These are phyloP conservation scores for Rhodosporidiobolus sp. DNA, from an alignment of 768 basidiomycete species.

Conservation along the genomic window DNA sequence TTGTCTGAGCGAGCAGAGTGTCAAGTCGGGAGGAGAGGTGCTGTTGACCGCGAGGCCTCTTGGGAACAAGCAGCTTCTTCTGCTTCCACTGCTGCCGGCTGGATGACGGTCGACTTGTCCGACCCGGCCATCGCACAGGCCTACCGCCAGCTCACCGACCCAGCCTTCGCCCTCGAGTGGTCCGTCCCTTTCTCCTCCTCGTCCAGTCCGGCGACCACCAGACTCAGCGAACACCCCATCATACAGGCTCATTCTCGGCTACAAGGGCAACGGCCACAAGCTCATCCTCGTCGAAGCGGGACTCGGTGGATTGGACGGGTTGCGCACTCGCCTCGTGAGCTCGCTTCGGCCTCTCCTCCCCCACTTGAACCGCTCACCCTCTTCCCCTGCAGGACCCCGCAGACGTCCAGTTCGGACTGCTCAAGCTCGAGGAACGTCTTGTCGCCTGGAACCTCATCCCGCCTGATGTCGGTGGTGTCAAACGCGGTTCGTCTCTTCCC, in stretches of 20 bases:
- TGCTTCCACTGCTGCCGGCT: no score
- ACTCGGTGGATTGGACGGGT: not conserved
- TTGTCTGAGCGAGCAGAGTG: not conserved
- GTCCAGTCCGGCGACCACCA: not conserved
- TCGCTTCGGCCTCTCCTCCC: not conserved
- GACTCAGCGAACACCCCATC: not conserved
- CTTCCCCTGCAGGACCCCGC: not conserved
- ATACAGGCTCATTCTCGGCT: constrained; percentile 15
- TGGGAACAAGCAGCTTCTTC: no score
- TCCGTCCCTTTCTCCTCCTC: not conserved
- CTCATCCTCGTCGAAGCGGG: not conserved
- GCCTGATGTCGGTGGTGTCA: constrained; percentile 7
- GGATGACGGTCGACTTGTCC: constrained; percentile 8
- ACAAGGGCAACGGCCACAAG: not conserved
- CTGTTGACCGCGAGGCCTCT: no score
- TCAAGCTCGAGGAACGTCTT: not conserved
- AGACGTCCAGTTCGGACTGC: constrained; percentile 11
- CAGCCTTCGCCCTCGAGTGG: constrained; percentile 7
- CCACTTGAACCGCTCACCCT: not conserved
- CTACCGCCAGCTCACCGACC: not conserved
- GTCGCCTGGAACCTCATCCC: constrained; percentile 14
- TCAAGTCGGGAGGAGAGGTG: not conserved
- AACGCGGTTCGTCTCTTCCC: constrained; percentile 12
- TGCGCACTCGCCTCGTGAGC: not conserved
- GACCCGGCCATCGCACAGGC: not conserved